A percentile compares a stretch with the other conserved stretches of the same genome.
These are phyloP conservation scores for Schizothecium vesticola DNA, from an alignment of 495 filamentous ascomycete genomes.

Conservation along the genomic window DNA sequence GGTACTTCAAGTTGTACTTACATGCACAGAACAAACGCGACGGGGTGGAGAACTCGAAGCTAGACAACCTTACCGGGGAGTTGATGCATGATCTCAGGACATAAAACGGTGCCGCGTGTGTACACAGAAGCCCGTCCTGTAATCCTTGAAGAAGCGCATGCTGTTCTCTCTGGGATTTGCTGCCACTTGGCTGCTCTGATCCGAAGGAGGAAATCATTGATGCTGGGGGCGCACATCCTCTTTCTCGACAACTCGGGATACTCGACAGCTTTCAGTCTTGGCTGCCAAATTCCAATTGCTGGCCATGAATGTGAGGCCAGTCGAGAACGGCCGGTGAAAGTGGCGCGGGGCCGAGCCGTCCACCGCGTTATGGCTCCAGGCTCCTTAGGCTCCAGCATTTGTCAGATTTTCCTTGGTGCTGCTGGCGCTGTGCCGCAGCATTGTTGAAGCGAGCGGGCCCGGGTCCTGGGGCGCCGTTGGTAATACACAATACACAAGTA, in stretches of 20 bases:
- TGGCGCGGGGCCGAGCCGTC: conserved; percentile 20
- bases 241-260: background rate
- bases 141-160: background rate
- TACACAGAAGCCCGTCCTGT: background rate
- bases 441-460: conserved; percentile 10
- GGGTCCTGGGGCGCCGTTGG: conserved; percentile 16
- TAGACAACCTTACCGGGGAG: conserved; percentile 25
- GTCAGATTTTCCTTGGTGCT: conserved; percentile 6
- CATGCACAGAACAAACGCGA: conserved; percentile 8
- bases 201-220: background rate
- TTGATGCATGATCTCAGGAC: background rate
- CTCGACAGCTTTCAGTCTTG: conserved; percentile 1
- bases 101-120: background rate
- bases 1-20: conserved; percentile 4
- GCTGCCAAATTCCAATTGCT: background rate
- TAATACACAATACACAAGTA: background rate
- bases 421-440: conserved; percentile 26
- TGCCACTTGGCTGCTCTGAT: background rate
- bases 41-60: conserved; percentile 3
- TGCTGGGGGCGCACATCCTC: background rate
- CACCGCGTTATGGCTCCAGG: background rate
- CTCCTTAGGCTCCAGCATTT: conserved; percentile 29
- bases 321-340: conserved; percentile 10
- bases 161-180: background rate
- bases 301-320: background rate